Conservation (phyloP, 257 asterid genomes). For the Misopates orontium region DNA sequence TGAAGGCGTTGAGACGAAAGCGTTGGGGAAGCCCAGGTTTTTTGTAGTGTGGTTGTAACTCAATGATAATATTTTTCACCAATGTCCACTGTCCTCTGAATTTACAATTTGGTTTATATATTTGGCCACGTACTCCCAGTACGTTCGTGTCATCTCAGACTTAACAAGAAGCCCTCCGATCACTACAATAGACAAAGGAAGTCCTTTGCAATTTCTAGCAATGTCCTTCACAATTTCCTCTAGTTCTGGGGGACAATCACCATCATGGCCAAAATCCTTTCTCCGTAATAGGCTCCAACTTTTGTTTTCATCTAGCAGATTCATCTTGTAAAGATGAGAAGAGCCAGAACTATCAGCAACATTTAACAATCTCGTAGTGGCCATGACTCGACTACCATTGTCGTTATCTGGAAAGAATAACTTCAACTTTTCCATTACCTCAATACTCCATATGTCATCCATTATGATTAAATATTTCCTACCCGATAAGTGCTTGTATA, state of each 20-base stretch:
- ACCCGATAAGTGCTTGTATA: neutral
- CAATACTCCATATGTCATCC: constrained; percentile 12
- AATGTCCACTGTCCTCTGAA: neutral
- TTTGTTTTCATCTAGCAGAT: neutral
- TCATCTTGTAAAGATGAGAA: constrained; percentile 3
- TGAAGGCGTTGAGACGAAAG: no score
- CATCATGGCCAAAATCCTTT: constrained; percentile 1
- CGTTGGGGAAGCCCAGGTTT: no score
- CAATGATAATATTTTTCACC: constrained; percentile 2
- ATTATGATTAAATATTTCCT: neutral
- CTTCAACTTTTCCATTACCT: neutral
- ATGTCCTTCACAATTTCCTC: neutral
- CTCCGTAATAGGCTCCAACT: constrained; percentile 9
- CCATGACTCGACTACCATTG: constrained; percentile 9
- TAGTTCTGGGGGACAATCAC: neutral
- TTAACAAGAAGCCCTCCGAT: constrained; percentile 13
- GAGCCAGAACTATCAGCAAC: neutral
- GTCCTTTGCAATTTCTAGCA: constrained; percentile 12
- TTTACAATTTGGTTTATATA: neutral
- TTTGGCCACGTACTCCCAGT: constrained; percentile 4
- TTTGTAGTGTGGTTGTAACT: constrained; percentile 7
- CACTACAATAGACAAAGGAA: constrained; percentile 6
- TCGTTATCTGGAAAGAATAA: neutral
- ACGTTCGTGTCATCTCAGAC: neutral
- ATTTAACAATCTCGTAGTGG: neutral